Base-by-base conservation (phyloP, 176 grass and related monocot species). In the Tillandsia leiboldiana region DNA sequence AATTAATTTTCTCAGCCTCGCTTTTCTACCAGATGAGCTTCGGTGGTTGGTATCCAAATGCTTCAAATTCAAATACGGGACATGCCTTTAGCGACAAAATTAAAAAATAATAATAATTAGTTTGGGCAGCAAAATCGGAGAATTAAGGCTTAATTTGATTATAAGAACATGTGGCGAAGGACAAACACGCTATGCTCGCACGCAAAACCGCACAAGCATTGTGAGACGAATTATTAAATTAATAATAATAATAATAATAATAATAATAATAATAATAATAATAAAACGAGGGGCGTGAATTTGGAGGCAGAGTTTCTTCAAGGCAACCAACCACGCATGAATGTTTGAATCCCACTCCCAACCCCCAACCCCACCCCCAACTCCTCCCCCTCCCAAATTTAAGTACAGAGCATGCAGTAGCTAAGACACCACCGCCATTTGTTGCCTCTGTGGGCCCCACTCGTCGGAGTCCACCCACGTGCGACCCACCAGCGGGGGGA, bases 221-320 rank as follows among this genome's bases (percentile, higher is more conserved):
- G 29, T 0, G 33, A 0, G 33, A 42, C 33, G 33, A 42, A 42
- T 6, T 42, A 42, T 42, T 33, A 6, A 42, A 42, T 42, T 42
- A 42, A 33, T 33, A 33, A 33, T 4, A 4, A 61, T 11, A 74
- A 65, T 66, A 68, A 74, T 62, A 72, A 71, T 10, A 17, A 70
- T 23, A 14, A 62, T 20, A 10, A 66, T 51, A 68, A 20, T 20
- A 20, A 20, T 20, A 20, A 20, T 20, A 20, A 20, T 20, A 20
- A 20, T 20, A 63, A 73, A 80, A 57, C 49, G 53, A 67, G 70
- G 26, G 48, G 66, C 77, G 76, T 22, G 62, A 68, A 70, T 26
- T 23, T n/a, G 14, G 54, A 70, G 42, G 70, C 65, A 75, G 14
- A 63, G 81, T 88, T 72, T 62, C 64, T 81, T 86, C 20, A 20